A percentile compares a stretch with the other conserved stretches of the same genome.
Evolutionary conservation across 768 basidiomycete genomes (phyloP).

Genomic region (Amanita muscaria): DNA sequence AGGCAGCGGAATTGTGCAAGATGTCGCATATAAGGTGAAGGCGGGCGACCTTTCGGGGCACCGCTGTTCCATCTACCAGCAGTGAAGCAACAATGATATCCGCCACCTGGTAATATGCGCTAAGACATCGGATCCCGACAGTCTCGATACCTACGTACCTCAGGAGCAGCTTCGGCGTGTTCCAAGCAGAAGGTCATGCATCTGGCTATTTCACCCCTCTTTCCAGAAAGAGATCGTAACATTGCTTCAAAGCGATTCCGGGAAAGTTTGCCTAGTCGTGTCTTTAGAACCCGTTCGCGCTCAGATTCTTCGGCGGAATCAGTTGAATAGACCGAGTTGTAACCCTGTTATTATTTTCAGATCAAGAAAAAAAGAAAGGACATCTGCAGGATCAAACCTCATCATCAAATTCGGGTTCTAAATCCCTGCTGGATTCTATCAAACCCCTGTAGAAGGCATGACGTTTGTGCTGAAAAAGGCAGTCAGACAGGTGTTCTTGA

Average conservation of each 20-base stretch:
- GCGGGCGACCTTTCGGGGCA: conserved; percentile 95
- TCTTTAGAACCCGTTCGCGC: conserved; percentile 72
- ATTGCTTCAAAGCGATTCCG: conserved; percentile 83
- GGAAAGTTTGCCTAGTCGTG: conserved; percentile 67
- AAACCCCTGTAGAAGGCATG: conserved; percentile 66
- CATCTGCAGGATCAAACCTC: conserved; percentile 40
- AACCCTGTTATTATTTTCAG: conserved; percentile 44
- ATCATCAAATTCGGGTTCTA: conserved; percentile 73
- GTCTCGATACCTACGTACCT: conserved; percentile 41
- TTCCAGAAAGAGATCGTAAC: conserved; percentile 78
- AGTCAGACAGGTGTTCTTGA: conserved; percentile 6
- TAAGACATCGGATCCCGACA: neutral
- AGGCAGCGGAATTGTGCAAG: conserved; percentile 90
- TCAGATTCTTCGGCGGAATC: conserved; percentile 95
- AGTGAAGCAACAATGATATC: conserved; percentile 88
- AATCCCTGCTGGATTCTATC: conserved; percentile 42
- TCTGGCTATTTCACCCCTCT: conserved; percentile 83
- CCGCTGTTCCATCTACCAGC: conserved; percentile 83
- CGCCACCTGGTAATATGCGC: conserved; percentile 49
- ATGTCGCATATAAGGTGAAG: conserved; percentile 96
- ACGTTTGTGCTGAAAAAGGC: conserved; percentile 48
- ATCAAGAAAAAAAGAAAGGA: neutral
- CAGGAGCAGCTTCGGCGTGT: conserved; percentile 91
- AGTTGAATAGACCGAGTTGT: conserved; percentile 82
- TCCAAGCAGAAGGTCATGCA: conserved; percentile 98